Base-by-base conservation (phyloP, 139 green algal genomes). In the Chlorella sp. region DNA sequence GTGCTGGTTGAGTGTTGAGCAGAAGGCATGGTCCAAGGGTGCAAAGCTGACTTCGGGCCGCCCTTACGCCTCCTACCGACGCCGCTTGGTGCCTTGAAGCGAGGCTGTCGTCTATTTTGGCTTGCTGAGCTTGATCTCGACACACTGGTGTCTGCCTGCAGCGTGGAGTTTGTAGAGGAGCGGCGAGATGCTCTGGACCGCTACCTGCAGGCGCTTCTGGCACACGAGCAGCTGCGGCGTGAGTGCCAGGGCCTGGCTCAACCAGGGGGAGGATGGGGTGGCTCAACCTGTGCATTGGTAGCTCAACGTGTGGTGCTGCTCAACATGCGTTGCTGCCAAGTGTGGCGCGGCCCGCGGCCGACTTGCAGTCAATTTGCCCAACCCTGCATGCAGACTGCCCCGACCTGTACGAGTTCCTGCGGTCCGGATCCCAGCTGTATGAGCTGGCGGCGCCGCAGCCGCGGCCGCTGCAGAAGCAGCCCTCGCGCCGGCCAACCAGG, bases 401-500 rank as follows among this genome's bases (percentile, higher is more conserved):
- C 0, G 91, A 94, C 81, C 73, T 95, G 30, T 87, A 68, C 34
- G 88, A 94, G 79, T 94, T 94, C 65, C 86, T 93, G 64, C 80
- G 77, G 14, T 44, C 75, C 0, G 84, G 83, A 30, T 89, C 73
- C 13, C 80, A 92, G 74, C 14, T 87, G 43, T 93, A 83, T 34
- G 77, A 83, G 77, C 77, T 83, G 58, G 40, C 77, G 0, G 19
- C 77, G 44, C 40, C 56, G 28, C 58, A 58, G 38, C 60, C 38
- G 76, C 54, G 54, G 26, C 56, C n/a, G 24, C 76, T 32, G 43
- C 44, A 4, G 14, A 36, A 34, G 70, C 38, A n/a, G 28, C 22
- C 70, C 70, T 38, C 24, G 24, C 40, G 64, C 24, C 36, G 80
- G 7, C 65, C 24, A 24, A 3, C 14, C 51, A 60, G 51, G 51